A percentile compares a stretch with the other conserved stretches of the same genome.
These are phyloP conservation scores for Naumovozyma castellii DNA, from an alignment of 805 yeast genomes.

Conservation along the genomic window DNA sequence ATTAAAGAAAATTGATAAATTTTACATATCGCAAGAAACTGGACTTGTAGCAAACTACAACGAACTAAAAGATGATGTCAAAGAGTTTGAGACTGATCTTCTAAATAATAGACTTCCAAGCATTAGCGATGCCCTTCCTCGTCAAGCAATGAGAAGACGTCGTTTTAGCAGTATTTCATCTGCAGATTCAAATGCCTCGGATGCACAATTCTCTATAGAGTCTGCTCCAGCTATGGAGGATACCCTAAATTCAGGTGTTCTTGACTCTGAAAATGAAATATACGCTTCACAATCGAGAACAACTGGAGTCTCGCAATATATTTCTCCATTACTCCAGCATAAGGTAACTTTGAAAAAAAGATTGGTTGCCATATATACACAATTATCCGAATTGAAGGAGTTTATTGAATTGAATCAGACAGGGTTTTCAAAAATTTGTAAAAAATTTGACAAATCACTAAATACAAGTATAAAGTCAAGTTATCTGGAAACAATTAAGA, in stretches of 20 bases:
- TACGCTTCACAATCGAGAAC: not conserved
- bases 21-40: slow-evolving; percentile 59
- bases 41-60: slow-evolving; percentile 34
- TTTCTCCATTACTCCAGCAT: slow-evolving; percentile 19
- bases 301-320: not conserved
- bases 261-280: not conserved
- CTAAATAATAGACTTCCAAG: slow-evolving; percentile 12
- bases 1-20: slow-evolving; percentile 61
- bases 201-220: not conserved
- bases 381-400: slow-evolving; percentile 72
- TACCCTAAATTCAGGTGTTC: not conserved
- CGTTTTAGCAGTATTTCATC: slow-evolving; percentile 1
- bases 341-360: slow-evolving; percentile 58
- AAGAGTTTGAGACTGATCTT: slow-evolving; percentile 41
- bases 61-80: slow-evolving; percentile 51
- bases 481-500: slow-evolving; percentile 43
- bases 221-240: not conserved
- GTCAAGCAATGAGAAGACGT: slow-evolving; percentile 1
- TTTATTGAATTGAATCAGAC: slow-evolving; percentile 76
- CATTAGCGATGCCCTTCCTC: slow-evolving; percentile 12
- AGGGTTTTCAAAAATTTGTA: slow-evolving; percentile 82
- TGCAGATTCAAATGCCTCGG: slow-evolving; percentile 2
- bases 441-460: slow-evolving; percentile 83
- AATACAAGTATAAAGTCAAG: slow-evolving; percentile 48
- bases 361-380: slow-evolving; percentile 56